Evolutionary conservation across 179 eudicot species (phyloP).

Genomic region (Amaranthus tricolor): DNA sequence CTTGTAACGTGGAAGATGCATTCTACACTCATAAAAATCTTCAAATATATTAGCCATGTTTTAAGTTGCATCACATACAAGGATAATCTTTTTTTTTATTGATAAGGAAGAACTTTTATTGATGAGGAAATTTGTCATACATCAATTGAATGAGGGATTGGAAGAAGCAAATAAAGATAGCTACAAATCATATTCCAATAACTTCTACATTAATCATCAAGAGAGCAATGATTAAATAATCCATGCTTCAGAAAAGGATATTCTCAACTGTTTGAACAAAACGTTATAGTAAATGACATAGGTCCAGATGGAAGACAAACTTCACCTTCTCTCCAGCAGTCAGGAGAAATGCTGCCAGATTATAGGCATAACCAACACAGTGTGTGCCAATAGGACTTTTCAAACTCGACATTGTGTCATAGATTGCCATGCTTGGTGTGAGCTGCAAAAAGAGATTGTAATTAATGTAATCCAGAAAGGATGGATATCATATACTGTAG

Average conservation of each 20-base stretch:
- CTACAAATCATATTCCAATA: too few relatives aligned
- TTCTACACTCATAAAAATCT: too few relatives aligned
- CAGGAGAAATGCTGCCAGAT: constrained; percentile 78
- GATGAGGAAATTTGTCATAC: too few relatives aligned
- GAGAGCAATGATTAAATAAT: too few relatives aligned
- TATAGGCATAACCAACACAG: constrained; percentile 68
- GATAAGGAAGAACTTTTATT: too few relatives aligned
- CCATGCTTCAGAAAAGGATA: too few relatives aligned
- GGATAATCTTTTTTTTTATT: too few relatives aligned
- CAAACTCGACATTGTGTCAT: constrained; percentile 86
- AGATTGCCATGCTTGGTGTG: constrained; percentile 76
- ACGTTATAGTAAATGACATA: not conserved
- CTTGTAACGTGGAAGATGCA: not conserved
- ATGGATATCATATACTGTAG: not conserved
- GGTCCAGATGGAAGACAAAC: constrained; percentile 8
- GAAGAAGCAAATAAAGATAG: too few relatives aligned
- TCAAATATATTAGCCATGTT: too few relatives aligned
- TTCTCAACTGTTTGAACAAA: not conserved
- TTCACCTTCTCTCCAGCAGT: constrained; percentile 84
- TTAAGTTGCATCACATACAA: too few relatives aligned
- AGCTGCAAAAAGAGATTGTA: constrained; percentile 46
- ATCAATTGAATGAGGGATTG: too few relatives aligned
- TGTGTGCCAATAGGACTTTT: constrained; percentile 71
- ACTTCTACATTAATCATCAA: too few relatives aligned
- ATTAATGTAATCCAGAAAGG: constrained; percentile 1